These are phyloP conservation scores for Zychaea mexicana DNA, from an alignment of 371 early-diverging fungal genomes.

Conservation along the genomic window DNA sequence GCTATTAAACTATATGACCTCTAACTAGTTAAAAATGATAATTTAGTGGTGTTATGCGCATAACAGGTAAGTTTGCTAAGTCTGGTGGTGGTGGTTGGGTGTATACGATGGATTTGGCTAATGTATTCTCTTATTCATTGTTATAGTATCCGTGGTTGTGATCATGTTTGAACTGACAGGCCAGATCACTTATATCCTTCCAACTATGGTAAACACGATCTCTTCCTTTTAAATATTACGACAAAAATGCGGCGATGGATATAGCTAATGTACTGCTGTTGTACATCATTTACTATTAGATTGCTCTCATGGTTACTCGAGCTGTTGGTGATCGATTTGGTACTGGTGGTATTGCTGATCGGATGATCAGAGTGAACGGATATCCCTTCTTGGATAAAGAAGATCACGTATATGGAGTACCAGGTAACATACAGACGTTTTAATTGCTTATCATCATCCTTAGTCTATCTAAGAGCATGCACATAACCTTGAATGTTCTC, in stretches of 20 bases:
- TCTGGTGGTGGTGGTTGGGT: neutral
- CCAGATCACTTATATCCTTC: conserved; percentile 87
- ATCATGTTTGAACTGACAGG: conserved; percentile 98
- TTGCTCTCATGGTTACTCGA: conserved; percentile 88
- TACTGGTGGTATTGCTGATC: conserved; percentile 86
- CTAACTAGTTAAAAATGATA: neutral
- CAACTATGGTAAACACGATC: conserved; percentile 77
- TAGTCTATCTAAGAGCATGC: no score
- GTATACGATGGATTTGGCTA: neutral
- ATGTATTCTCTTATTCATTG: neutral
- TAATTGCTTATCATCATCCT: neutral
- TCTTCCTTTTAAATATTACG: neutral
- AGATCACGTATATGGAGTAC: conserved; percentile 63
- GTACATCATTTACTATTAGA: no score
- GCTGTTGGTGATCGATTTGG: conserved; percentile 86
- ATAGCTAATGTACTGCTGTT: neutral
- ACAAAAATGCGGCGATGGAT: neutral
- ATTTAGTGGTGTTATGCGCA: conserved; percentile 65
- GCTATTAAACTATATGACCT: neutral
- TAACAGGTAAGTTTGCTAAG: conserved; percentile 49
- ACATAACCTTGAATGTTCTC: no score
- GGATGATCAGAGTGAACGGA: conserved; percentile 80
- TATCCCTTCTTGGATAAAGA: conserved; percentile 91
- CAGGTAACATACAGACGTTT: conserved; percentile 34
- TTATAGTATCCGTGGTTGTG: conserved; percentile 79